Evolutionary conservation across 1,139 yeast species (phyloP).

Genomic region (Diutina sp.): DNA sequence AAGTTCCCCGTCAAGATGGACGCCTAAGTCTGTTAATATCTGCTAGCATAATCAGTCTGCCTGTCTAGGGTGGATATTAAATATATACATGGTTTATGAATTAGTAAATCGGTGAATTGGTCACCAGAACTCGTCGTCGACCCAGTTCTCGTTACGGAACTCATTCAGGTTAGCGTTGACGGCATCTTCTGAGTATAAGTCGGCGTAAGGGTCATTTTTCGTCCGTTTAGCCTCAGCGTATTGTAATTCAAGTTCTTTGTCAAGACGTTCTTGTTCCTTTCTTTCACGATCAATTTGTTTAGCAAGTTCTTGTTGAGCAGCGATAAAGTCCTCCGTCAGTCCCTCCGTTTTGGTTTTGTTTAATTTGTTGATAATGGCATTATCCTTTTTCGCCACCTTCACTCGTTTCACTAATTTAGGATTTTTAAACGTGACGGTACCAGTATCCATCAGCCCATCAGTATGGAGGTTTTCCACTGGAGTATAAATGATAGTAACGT

Average conservation of each 20-base stretch:
- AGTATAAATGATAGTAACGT: constrained; percentile 60
- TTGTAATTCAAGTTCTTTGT: constrained; percentile 16
- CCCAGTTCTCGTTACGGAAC: constrained; percentile 43
- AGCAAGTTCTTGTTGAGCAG: constrained; percentile 25
- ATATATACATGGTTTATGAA: not conserved
- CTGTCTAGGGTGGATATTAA: not conserved
- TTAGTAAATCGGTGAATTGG: not conserved
- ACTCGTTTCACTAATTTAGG: constrained; percentile 40
- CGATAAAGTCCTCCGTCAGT: constrained; percentile 37
- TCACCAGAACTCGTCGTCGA: constrained; percentile 46
- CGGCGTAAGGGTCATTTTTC: constrained; percentile 42
- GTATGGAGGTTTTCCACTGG: constrained; percentile 66
- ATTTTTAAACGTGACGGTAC: constrained; percentile 66
- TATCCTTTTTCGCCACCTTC: constrained; percentile 45
- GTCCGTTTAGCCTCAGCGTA: constrained; percentile 10
- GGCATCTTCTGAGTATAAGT: constrained; percentile 38
- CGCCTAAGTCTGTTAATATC: not conserved
- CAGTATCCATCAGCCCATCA: constrained; percentile 69
- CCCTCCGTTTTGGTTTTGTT: constrained; percentile 47
- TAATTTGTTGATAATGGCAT: constrained; percentile 49
- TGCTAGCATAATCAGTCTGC: not conserved
- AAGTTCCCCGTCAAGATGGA: constrained; percentile 27
- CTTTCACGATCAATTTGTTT: constrained; percentile 23
- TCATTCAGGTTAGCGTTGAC: constrained; percentile 38
- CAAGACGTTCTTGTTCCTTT: constrained; percentile 21